Percentiles rank a stretch among this genome's conserved stretches.
phyloP scores from a whole-genome alignment of 2,329 filamentous ascomycete species.

The Fusarium brevicatenulatum region DNA sequence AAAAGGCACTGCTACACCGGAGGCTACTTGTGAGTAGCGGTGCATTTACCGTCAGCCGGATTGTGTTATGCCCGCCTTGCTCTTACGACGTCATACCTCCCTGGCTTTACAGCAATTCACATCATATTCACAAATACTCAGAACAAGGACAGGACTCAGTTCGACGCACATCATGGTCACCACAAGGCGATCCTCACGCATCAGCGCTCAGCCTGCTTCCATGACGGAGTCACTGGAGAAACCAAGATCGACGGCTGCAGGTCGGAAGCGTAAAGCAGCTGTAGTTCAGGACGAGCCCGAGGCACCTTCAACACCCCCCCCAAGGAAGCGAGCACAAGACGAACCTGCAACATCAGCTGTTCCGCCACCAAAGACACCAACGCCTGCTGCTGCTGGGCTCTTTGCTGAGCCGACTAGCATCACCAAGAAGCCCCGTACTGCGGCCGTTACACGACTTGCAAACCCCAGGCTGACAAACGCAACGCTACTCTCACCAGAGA shows the following conservation, averaged over 20 bases:
- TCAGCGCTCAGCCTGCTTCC: slow-evolving; percentile 46
- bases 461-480: slow-evolving; percentile 75
- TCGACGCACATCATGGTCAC: slow-evolving; percentile 44
- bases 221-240: slow-evolving; percentile 34
- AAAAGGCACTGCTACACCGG: neutral
- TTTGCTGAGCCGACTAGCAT: slow-evolving; percentile 49
- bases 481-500: slow-evolving; percentile 75
- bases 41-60: neutral
- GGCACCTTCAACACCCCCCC: slow-evolving; percentile 46
- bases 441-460: slow-evolving; percentile 64
- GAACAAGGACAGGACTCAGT: slow-evolving; percentile 13
- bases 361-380: slow-evolving; percentile 57
- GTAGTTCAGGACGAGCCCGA: slow-evolving; percentile 35
- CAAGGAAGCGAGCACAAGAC: slow-evolving; percentile 46
- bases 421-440: slow-evolving; percentile 53
- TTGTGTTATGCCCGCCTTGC: slow-evolving; percentile 25
- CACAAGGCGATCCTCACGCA: slow-evolving; percentile 54
- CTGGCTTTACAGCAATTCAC: slow-evolving; percentile 20
- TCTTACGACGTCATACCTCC: slow-evolving; percentile 4
- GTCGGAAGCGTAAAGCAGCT: slow-evolving; percentile 51
- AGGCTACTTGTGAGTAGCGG: neutral
- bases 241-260: slow-evolving; percentile 30
- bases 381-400: slow-evolving; percentile 56
- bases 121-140: neutral
- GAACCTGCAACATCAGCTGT: slow-evolving; percentile 31